Percentiles rank a stretch among this genome's conserved stretches.
Evolutionary conservation across 495 filamentous ascomycete species (phyloP).

Genomic region (Xylaria intraflava): DNA sequence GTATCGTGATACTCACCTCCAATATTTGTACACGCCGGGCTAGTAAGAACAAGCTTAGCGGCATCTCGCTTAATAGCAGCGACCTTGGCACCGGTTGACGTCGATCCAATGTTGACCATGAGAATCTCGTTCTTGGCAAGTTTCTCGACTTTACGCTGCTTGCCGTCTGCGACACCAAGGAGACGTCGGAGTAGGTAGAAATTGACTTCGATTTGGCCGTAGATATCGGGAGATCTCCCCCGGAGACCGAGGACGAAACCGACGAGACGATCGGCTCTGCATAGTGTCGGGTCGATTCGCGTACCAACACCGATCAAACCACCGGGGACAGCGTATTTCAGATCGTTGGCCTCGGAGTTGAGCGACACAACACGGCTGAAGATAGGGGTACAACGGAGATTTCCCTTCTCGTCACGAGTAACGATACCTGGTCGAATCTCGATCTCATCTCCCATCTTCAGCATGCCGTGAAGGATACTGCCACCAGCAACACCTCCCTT

Average conservation of each 20-base stretch:
- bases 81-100: slow-evolving; percentile 92
- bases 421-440: slow-evolving; percentile 97
- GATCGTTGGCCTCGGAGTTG: slow-evolving; percentile 95
- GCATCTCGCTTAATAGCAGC: slow-evolving; percentile 94
- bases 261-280: slow-evolving; percentile 96
- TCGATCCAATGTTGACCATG: slow-evolving; percentile 99
- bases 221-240: slow-evolving; percentile 86
- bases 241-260: slow-evolving; percentile 95
- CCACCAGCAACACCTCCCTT: slow-evolving; percentile 99
- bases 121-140: slow-evolving; percentile 95
- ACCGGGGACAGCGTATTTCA: slow-evolving; percentile 95
- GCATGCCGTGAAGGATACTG: slow-evolving; percentile 87
- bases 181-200: slow-evolving; percentile 94
- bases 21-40: slow-evolving; percentile 27
- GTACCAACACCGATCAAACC: slow-evolving; percentile 97
- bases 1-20: slow-evolving; percentile 9
- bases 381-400: slow-evolving; percentile 93
- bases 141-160: slow-evolving; percentile 98
- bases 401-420: slow-evolving; percentile 84
- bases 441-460: slow-evolving; percentile 95
- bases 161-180: slow-evolving; percentile 94
- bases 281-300: slow-evolving; percentile 91
- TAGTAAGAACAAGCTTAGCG: slow-evolving; percentile 63
- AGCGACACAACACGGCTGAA: slow-evolving; percentile 90
- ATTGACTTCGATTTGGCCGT: slow-evolving; percentile 96